Evolutionary conservation across 257 asterid species (phyloP), one percentile per base, ranked within the genome.

Genomic region (Cinchona pubescens): DNA sequence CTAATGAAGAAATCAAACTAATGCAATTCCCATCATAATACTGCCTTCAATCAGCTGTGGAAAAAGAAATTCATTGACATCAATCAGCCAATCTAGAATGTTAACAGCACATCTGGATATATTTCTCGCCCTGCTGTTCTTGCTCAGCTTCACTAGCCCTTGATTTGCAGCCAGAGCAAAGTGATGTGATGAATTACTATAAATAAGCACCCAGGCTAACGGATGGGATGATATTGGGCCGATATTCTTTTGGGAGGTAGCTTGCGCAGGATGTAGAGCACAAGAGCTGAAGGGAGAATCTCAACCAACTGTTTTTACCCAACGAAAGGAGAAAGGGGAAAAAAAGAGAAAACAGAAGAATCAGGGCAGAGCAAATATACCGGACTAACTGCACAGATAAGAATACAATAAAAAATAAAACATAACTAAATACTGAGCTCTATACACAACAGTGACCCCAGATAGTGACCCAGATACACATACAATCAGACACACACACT

Each of bases 251-350:
- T 88, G 14, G 96, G 91, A 45, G 96, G 96, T 63, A 90, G 83
- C 85, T 90, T 90, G 63, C 93, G 91, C 34, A 90, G 83, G 76
- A 90, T 90, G 83, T 78, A 90, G 78, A 90, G 83, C 37, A 90
- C 96, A n/a, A 90, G 93, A 34, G 90, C 96, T 11, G 96, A 86
- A 43, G 96, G 96, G 76, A 90, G 91, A 73, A 90, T 88, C 85
- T 90, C 96, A 30, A 86, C 93, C 74, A 88, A 76, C 91, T 88
- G 87, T 46, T 60, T 73, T 70, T 8, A 21, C 30, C 37, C 46
- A 56, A 45, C 8, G 43, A 32, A 48, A 65, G 40, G 56, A 3
- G 35, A 59, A 59, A 37, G 32, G 62, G 4, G 25, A 10, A 4
- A 18, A 18, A 4, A 21, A 7, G 15, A 10, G 8, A 63, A 18